Evolutionary conservation across 805 yeast genomes (phyloP), one percentile per base, ranked within the genome.

Genomic region (Komagataella mondaviorum): DNA sequence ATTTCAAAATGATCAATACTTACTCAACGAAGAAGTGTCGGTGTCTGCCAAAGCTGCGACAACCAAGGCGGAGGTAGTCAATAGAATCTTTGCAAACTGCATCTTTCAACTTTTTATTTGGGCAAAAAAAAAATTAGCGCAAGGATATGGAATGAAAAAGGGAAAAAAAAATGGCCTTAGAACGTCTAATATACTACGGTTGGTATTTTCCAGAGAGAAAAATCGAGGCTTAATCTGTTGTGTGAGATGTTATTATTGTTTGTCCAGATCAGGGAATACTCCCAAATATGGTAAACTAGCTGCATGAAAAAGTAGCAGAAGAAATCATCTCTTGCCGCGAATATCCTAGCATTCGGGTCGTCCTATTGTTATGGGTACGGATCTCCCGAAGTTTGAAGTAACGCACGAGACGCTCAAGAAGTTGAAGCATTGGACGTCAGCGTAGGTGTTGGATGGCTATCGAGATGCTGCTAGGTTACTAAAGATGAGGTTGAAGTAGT

Each of bases 11-110:
- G 47, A 23, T 20, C 7, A 24, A 53, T 63, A 68, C 74, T 54
- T 62, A 69, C 73, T 61, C 55, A 66, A 56, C 48, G 68, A 61
- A 20, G 69, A 61, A 55, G 66, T 71, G 49, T 60, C 69, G 56
- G 64, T 66, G 51, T 68, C 71, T 55, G 72, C 73, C 16, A 61
- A 57, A 55, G 71, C 81, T 54, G 75, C 58, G 55, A 77, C 76
- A 57, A 76, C 73, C 49, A 77, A 55, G 60, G 81, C 75, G 58
- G 75, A 71, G 57, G 72, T 61, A 55, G 73, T 68, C 57, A 77
- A 61, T 62, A 75, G 60, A 55, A 76, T 68, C 68, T 73, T 78
- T 44, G 17, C 36, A 70, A 77, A 69, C 71, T 77, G 83, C 85
- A 81, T 80, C 54, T 54, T 51, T 49, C 30, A 18, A 39, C 18